A percentile compares a stretch with the other conserved stretches of the same genome.
Conservation (phyloP, 2,329 filamentous ascomycete genomes). For the Pyricularia pennisetigena region DNA sequence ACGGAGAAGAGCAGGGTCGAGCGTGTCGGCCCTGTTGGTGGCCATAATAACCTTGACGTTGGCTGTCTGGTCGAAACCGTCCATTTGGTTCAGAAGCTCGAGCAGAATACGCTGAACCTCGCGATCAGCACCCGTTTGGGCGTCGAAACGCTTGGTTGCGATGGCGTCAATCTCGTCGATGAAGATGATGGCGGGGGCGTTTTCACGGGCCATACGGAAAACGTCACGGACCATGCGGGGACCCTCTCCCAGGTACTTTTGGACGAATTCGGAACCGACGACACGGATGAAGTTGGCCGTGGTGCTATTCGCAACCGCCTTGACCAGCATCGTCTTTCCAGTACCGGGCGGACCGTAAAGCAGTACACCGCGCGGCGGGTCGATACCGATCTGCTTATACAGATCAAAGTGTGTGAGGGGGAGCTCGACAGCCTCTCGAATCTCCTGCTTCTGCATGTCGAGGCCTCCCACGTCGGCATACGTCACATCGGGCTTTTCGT, state of each 20-base stretch:
- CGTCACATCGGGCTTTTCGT: constrained; percentile 97
- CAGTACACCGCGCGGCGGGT: constrained; percentile 90
- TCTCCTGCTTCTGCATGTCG: constrained; percentile 99
- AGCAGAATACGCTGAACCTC: constrained; percentile 98
- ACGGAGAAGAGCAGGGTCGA: constrained; percentile 88
- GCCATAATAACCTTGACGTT: constrained; percentile 99
- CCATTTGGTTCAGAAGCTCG: constrained; percentile 98
- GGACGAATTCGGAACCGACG: constrained; percentile 95
- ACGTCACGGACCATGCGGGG: constrained; percentile 98
- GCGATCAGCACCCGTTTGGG: constrained; percentile 93
- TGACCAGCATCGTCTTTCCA: constrained; percentile 95
- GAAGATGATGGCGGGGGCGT: constrained; percentile 97
- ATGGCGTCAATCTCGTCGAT: constrained; percentile 99
- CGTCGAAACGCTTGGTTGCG: constrained; percentile 97
- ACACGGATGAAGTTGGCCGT: constrained; percentile 98
- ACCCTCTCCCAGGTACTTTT: constrained; percentile 96
- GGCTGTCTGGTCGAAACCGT: constrained; percentile 96
- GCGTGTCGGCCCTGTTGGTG: constrained; percentile 93
- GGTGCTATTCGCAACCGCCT: constrained; percentile 96
- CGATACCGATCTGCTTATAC: constrained; percentile 98
- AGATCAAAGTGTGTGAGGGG: constrained; percentile 96
- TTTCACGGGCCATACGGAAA: constrained; percentile 97
- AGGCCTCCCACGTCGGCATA: constrained; percentile 96
- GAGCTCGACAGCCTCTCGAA: constrained; percentile 92
- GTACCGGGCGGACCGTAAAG: constrained; percentile 94